These are phyloP conservation scores for Licmophora abbreviata DNA, from an alignment of 108 stramenopile species.

Conservation along the genomic window DNA sequence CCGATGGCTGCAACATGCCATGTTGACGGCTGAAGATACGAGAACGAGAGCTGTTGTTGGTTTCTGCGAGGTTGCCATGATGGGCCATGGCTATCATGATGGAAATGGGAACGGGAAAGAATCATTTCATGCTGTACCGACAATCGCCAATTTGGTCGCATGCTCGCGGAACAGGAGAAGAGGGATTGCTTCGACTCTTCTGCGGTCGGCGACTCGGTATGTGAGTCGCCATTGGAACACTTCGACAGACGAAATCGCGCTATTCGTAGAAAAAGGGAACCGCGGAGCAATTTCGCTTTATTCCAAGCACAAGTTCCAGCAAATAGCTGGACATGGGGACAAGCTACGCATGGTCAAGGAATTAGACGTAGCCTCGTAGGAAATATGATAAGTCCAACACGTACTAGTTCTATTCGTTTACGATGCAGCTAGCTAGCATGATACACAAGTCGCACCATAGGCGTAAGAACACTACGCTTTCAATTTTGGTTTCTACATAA, in stretches of 20 bases:
- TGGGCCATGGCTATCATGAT: conserved; percentile 18
- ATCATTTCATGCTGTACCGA: conserved; percentile 16
- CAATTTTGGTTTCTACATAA: too few relatives aligned
- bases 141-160: conserved; percentile 59
- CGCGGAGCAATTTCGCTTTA: conserved; percentile 46
- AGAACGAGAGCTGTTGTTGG: conserved; percentile 39
- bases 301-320: conserved; percentile 28
- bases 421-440: too few relatives aligned
- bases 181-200: conserved; percentile 52
- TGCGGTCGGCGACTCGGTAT: conserved; percentile 37
- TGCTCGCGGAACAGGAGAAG: conserved; percentile 37
- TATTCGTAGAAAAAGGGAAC: conserved; percentile 65
- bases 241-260: conserved; percentile 18
- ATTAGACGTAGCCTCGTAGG: too few relatives aligned
- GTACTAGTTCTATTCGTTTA: too few relatives aligned
- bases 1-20: conserved; percentile 59
- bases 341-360: too few relatives aligned
- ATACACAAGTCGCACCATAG: too few relatives aligned
- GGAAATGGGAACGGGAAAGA: background rate
- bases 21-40: conserved; percentile 54
- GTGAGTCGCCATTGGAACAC: conserved; percentile 24
- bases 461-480: too few relatives aligned
- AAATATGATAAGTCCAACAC: too few relatives aligned
- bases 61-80: conserved; percentile 70
- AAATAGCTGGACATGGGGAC: background rate